Conservation (phyloP, 2,329 filamentous ascomycete genomes). For the Chaetothyriales sp. region DNA sequence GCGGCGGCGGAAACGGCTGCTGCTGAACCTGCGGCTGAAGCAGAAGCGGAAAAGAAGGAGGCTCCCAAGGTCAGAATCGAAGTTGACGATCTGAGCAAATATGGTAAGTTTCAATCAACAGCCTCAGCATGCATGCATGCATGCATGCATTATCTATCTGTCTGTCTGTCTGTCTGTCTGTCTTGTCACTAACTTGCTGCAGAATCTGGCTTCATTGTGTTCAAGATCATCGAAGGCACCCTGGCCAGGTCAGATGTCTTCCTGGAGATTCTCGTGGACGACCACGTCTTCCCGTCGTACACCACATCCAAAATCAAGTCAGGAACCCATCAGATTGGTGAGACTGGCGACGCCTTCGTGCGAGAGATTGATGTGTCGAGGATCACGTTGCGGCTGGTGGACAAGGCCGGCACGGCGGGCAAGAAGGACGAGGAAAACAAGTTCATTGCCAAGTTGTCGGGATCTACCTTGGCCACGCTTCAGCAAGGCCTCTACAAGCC, state of each 20-base stretch:
- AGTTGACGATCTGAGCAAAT: constrained; percentile 65
- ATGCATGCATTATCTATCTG: no score
- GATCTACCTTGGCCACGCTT: constrained; percentile 73
- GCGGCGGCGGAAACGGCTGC: constrained; percentile 23
- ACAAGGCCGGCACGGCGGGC: constrained; percentile 61
- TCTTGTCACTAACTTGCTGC: constrained; percentile 23
- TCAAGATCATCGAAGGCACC: constrained; percentile 83
- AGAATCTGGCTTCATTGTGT: constrained; percentile 87
- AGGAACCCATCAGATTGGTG: constrained; percentile 62
- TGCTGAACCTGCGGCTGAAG: background rate
- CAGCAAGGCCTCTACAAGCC: constrained; percentile 88
- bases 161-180: no score
- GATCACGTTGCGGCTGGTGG: constrained; percentile 73
- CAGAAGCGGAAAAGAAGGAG: constrained; percentile 31
- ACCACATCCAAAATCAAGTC: constrained; percentile 61
- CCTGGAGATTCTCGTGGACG: constrained; percentile 83
- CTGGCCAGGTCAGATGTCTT: constrained; percentile 62
- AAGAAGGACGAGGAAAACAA: constrained; percentile 56
- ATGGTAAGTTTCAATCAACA: constrained; percentile 41
- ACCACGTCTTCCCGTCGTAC: constrained; percentile 86
- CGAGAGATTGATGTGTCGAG: constrained; percentile 94
- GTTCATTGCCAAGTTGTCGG: constrained; percentile 67
- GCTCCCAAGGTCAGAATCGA: constrained; percentile 66
- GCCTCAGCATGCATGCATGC: no score
- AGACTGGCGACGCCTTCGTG: constrained; percentile 88